Base-by-base conservation (phyloP, 2,329 filamentous ascomycete species). In the Leptographium wingfieldii region DNA sequence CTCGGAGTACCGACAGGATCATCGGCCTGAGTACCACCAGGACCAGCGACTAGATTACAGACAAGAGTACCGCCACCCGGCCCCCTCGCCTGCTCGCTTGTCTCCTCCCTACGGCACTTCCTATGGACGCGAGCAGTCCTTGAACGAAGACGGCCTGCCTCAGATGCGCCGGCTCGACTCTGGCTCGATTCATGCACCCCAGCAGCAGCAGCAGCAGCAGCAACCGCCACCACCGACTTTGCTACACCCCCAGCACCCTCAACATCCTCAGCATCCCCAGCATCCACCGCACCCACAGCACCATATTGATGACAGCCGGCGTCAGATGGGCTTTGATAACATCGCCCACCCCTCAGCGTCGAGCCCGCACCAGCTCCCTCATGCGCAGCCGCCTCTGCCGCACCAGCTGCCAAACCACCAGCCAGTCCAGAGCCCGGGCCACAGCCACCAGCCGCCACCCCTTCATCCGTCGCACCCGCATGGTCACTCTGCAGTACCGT, bases 401-500 rank as follows among this genome's bases (percentile, higher is more conserved):
- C 49, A 29, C 27, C 27, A 29, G 27, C 31, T 51, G 3, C 11
- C 55, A 25, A 40, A 40, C 38, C 55, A 49, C 27, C 43, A 33
- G 55, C 55, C 29, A 3, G 14, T 9, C 29, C 52, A 54, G 31
- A 54, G 52, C 27, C 53, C 35, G n/a, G 29, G 25, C 19, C 31
- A 29, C 16, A 55, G 35, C 33, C 53, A 40, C n/a, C 53, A 57
- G n/a, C 31, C 46, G 38, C 38, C 43, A 12, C 40, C 55, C 12
- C 57, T 43, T 62, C 64, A 10, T 63, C 72, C 74, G 67, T 6
- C 40, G 9, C 54, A 59, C 16, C 14, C 55, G 22, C 58, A 55
- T 14, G 25, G n/a, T 29, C 58, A 55, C 16, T 33, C 35, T n/a
- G 12, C 54, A 2, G 54, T 38, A 25, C 38, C 55, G 14, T 14